phyloP scores from a whole-genome alignment of 2,329 filamentous ascomycete species.

The Epichloe gansuensis region DNA sequence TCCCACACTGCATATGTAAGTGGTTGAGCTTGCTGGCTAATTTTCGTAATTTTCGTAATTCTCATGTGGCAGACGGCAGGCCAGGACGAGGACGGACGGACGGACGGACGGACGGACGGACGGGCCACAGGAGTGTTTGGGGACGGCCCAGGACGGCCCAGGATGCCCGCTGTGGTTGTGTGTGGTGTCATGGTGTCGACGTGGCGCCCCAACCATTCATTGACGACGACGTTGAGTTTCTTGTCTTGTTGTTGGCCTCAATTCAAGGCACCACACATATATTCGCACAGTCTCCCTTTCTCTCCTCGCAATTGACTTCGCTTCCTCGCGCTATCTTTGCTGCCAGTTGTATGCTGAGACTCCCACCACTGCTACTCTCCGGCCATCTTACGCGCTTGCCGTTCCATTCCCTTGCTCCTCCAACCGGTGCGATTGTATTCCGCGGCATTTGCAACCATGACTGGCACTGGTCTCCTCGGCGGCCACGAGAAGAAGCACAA shows the following conservation, averaged over 20 bases:
- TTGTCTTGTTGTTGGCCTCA: background rate
- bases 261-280: background rate
- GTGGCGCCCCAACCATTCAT: background rate
- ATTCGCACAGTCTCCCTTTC: background rate
- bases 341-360: slow-evolving; percentile 4
- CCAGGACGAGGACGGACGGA: no score
- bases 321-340: background rate
- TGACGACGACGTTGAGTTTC: background rate
- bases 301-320: background rate
- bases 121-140: background rate
- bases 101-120: no score
- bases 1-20: no score
- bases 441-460: slow-evolving; percentile 18
- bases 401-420: background rate
- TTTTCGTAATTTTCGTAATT: background rate
- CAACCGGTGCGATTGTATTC: slow-evolving; percentile 2
- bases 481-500: slow-evolving; percentile 66
- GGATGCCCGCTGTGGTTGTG: background rate
- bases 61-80: background rate
- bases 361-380: background rate
- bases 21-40: background rate
- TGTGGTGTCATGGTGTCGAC: background rate
- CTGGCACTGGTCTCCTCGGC: slow-evolving; percentile 24
- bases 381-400: background rate
- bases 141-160: background rate